These are phyloP conservation scores for Erodium maritimum DNA, from an alignment of 345 rosid genomes.

Conservation along the genomic window DNA sequence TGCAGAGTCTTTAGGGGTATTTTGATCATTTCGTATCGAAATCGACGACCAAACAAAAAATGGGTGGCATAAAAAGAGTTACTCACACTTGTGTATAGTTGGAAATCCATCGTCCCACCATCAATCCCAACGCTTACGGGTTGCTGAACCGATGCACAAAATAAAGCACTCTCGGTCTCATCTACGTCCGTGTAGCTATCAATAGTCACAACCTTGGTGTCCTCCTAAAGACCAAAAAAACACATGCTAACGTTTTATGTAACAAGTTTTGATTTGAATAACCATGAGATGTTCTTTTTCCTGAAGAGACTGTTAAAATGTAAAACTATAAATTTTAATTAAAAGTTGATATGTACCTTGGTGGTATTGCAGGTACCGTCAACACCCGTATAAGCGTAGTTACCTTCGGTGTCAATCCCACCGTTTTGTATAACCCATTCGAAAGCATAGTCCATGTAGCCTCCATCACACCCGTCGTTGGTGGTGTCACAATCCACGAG, in stretches of 20 bases:
- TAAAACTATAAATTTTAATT: no score
- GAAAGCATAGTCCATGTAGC: constrained; percentile 66
- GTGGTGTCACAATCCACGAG: constrained; percentile 55
- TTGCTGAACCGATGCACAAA: constrained; percentile 54
- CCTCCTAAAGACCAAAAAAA: constrained; percentile 29
- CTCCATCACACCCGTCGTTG: constrained; percentile 62
- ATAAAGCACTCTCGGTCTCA: constrained; percentile 44
- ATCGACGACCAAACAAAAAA: no score
- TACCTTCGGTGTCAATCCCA: constrained; percentile 48
- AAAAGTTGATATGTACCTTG: constrained; percentile 34
- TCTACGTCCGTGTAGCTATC: constrained; percentile 60
- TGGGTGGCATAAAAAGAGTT: no score
- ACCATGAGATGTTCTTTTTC: no score
- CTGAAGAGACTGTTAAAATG: no score
- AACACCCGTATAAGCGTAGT: constrained; percentile 48
- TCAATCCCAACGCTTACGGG: constrained; percentile 70
- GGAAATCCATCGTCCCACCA: constrained; percentile 64
- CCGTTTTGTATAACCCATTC: constrained; percentile 63
- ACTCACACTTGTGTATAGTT: constrained; percentile 62
- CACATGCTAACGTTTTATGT: background rate
- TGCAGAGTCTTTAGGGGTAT: no score
- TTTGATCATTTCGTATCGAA: no score
- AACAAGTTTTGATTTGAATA: no score
- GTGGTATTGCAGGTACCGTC: constrained; percentile 45
- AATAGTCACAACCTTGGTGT: constrained; percentile 35